phyloP scores from a whole-genome alignment of 2,329 filamentous ascomycete genomes.

The Capronia americana region DNA sequence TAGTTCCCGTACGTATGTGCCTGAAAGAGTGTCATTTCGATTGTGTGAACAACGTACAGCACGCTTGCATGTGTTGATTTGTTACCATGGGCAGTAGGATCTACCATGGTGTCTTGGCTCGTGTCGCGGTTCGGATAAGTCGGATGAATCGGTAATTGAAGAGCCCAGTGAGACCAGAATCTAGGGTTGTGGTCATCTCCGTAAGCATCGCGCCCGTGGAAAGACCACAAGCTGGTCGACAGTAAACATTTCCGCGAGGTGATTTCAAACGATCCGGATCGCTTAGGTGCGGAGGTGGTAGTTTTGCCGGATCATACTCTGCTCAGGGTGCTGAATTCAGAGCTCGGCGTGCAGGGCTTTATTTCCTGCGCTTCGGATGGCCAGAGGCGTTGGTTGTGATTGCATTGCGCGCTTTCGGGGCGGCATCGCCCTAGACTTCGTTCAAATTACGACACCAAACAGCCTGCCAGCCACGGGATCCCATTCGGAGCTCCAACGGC shows the following conservation, averaged over 20 bases:
- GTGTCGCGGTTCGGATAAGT: constrained; percentile 20
- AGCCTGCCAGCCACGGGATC: constrained; percentile 77
- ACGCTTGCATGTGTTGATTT: constrained; percentile 4
- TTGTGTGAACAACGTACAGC: not conserved
- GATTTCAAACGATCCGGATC: not conserved
- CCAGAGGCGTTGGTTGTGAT: not conserved
- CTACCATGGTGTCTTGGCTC: constrained; percentile 19
- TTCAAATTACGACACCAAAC: constrained; percentile 57
- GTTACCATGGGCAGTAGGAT: not conserved
- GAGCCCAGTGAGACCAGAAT: not conserved
- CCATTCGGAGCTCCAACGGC: constrained; percentile 94
- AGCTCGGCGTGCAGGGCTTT: not conserved
- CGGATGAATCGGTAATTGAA: constrained; percentile 15
- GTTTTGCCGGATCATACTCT: not conserved
- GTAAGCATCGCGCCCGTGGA: not conserved
- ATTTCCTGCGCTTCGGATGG: not conserved
- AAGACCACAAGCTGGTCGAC: not conserved
- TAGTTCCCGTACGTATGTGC: not conserved
- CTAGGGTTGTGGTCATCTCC: constrained; percentile 8
- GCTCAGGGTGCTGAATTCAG: not conserved
- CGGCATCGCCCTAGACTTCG: not conserved
- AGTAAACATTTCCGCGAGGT: not conserved
- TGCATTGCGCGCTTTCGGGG: not conserved
- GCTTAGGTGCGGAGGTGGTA: not conserved
- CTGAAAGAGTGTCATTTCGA: constrained; percentile 8